Base-by-base conservation (phyloP, 176 grass and related monocot species). In the Carex littledalei region DNA sequence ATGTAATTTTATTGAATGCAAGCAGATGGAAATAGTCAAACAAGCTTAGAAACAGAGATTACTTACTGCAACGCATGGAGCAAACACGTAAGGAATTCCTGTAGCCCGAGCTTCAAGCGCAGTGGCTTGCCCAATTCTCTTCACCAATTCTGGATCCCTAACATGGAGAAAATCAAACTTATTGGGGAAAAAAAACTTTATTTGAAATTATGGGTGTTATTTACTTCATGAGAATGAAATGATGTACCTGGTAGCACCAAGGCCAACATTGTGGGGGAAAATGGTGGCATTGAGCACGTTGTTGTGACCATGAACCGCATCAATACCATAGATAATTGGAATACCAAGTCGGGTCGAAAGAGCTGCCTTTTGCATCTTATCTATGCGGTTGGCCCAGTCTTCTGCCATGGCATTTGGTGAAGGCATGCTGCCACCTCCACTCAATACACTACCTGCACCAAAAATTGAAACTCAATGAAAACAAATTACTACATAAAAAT, bases 241-340 rank as follows among this genome's bases (percentile, higher is more conserved):
- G 7, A 9, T 34, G 47, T 63, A 86, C 88, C 84, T 74, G 34
- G 94, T 92, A 35, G 92, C 92, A 29, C 94, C 92, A 50, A 97
- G 94, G 35, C 90, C 94, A 86, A 97, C 22, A 81, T 97, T 94
- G 85, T 94, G 94, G 21, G 94, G 94, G 73, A 97, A 97, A 80
- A 97, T 91, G 39, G 94, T 97, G 83, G 94, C 92, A 86, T 92
- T 89, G 79, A 90, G 86, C 52, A 89, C 94, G 62, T 91, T 91
- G 79, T 94, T 94, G 84, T 97, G 86, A 52, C 94, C 92, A 86
- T 97, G 94, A 56, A 97, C 92, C 9, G 94, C 94, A 90, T 97
- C 92, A 80, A 92, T 92, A 72, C 94, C 94, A 86, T 94, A 97
- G 52, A 97, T 86, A 78, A 97, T 94, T n/a, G 94, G 90, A 91